Percentiles rank a stretch among this genome's conserved stretches.
Conservation (phyloP, 2,329 filamentous ascomycete species). For the Pleoardoris graminearum region DNA sequence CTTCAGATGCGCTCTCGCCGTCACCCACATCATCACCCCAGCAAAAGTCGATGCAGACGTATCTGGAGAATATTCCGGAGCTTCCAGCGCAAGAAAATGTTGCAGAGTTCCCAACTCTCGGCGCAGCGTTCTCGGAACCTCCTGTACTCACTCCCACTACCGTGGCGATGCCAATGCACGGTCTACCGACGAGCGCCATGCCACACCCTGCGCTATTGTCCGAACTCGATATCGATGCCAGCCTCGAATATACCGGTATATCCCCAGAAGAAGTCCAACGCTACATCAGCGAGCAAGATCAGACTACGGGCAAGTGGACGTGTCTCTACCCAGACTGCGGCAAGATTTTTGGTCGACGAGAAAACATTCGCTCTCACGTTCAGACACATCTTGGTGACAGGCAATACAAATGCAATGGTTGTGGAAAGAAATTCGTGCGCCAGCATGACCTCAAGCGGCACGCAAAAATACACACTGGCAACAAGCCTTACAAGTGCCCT, state of each 20-base stretch:
- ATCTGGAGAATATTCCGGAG: slow-evolving; percentile 42
- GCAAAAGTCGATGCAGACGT: slow-evolving; percentile 39
- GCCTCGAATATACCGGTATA: slow-evolving; percentile 77
- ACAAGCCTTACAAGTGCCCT: slow-evolving; percentile 92
- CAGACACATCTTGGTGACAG: slow-evolving; percentile 97
- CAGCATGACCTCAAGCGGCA: slow-evolving; percentile 97
- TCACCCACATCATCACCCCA: slow-evolving; percentile 45
- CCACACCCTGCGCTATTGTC: slow-evolving; percentile 27
- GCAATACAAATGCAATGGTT: slow-evolving; percentile 91
- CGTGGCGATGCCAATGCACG: slow-evolving; percentile 26
- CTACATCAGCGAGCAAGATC: slow-evolving; percentile 54
- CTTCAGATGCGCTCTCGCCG: slow-evolving; percentile 55
- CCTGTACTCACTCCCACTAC: slow-evolving; percentile 31
- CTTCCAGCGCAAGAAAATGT: slow-evolving; percentile 33
- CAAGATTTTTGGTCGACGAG: slow-evolving; percentile 93
- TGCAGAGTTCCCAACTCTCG: slow-evolving; percentile 35
- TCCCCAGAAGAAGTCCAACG: slow-evolving; percentile 72
- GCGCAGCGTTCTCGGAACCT: slow-evolving; percentile 37
- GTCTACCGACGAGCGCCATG: slow-evolving; percentile 12
- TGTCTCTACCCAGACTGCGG: slow-evolving; percentile 69
- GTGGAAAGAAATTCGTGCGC: slow-evolving; percentile 92
- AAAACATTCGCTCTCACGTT: slow-evolving; percentile 98
- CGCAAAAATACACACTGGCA: slow-evolving; percentile 93
- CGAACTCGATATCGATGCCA: slow-evolving; percentile 62
- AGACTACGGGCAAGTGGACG: slow-evolving; percentile 50